Evolutionary conservation across 2,329 filamentous ascomycete species (phyloP), one percentile per base, ranked within the genome.

Genomic region (Phyllosticta citriasiana): DNA sequence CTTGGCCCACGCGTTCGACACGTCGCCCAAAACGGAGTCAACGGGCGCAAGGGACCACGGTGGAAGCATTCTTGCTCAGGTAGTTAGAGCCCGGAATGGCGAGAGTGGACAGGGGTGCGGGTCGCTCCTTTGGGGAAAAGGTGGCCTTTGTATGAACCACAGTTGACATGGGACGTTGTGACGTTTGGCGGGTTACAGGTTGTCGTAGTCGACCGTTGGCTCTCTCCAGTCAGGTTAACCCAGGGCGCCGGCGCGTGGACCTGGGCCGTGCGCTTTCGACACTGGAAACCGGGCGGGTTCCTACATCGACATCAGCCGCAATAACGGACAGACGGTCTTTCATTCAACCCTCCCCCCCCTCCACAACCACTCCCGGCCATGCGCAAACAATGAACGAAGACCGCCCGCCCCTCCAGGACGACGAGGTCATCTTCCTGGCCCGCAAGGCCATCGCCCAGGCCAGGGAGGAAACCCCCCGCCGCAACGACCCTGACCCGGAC

Each of bases 381-480:
- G 40, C 60, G 50, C 51, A 30, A 53, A 66, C 55, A 24, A 75
- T 74, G 73, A 75, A 71, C 70, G 73, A 74, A 57, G 60, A 62
- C 27, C 72, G 72, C 74, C 67, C 62, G 65, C 61, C 66, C 59
- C 78, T 86, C 69, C 81, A 85, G 19, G 76, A 85, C 50, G 77
- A 77, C 53, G 84, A 89, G 71, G 84, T 89, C 64, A 83, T 89
- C 57, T 78, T 78, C 61, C 78, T 88, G 56, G 85, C 84, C 40
- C 82, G 81, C 66, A 84, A 88, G 67, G 85, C 85, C 53, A 87
- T 90, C 81, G 81, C 82, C 64, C 80, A 79, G 67, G 87, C 87
- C 60, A 77, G 87, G 62, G 80, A 85, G 66, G 86, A 86, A 70
- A 86, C 87, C 66, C 80, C 81, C 64, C 71, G 74, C 62, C 72